phyloP scores from a whole-genome alignment of 1,139 yeast genomes.

The Scheffersomyces parashehatae region DNA sequence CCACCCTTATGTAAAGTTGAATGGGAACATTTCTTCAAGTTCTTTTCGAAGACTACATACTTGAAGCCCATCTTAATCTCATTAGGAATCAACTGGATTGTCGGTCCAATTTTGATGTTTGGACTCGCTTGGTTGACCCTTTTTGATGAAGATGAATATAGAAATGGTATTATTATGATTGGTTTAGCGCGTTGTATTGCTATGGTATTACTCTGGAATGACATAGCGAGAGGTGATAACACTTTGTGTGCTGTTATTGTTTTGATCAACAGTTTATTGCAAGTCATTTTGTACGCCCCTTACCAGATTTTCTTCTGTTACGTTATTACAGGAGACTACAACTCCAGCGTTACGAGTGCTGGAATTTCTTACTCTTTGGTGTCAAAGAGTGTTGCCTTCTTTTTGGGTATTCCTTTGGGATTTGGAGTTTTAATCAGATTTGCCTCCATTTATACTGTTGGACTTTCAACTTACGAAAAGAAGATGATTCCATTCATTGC shows the following conservation, averaged over 20 bases:
- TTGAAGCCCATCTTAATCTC: slow-evolving; percentile 40
- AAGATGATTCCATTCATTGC: slow-evolving; percentile 38
- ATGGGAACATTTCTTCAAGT: slow-evolving; percentile 38
- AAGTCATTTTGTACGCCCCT: slow-evolving; percentile 57
- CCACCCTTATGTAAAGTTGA: slow-evolving; percentile 58
- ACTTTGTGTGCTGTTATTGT: slow-evolving; percentile 56
- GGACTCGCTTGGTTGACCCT: slow-evolving; percentile 57
- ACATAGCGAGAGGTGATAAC: slow-evolving; percentile 54
- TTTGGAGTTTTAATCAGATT: slow-evolving; percentile 47
- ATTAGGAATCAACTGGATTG: slow-evolving; percentile 52
- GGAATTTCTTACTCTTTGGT: slow-evolving; percentile 38
- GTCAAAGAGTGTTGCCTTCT: slow-evolving; percentile 53
- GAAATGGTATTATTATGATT: slow-evolving; percentile 58
- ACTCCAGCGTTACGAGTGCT: slow-evolving; percentile 7
- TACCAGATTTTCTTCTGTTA: slow-evolving; percentile 49
- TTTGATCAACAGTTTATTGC: slow-evolving; percentile 52
- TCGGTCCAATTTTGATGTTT: slow-evolving; percentile 60
- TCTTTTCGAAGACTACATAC: slow-evolving; percentile 20
- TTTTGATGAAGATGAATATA: slow-evolving; percentile 49
- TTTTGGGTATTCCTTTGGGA: slow-evolving; percentile 56
- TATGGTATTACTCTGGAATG: slow-evolving; percentile 65
- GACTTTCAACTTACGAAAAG: slow-evolving; percentile 5
- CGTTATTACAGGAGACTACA: slow-evolving; percentile 31
- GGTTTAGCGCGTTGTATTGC: slow-evolving; percentile 66
- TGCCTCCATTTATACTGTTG: slow-evolving; percentile 12